Conservation (phyloP, 257 asterid species). For the Jacaranda copaia region DNA sequence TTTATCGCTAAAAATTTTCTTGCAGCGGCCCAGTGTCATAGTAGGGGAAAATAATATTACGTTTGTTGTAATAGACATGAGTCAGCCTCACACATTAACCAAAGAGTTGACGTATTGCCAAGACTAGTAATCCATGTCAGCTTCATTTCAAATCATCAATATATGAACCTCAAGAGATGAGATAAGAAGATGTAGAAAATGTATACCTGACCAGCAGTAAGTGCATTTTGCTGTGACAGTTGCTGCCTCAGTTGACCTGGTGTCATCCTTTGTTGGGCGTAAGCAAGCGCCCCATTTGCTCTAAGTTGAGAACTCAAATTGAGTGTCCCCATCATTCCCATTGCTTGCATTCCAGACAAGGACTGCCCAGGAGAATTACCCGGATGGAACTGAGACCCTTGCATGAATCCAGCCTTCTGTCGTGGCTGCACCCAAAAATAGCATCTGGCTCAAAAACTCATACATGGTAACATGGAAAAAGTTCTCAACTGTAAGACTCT, state of each 20-base stretch:
- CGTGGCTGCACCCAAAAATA: slow-evolving; percentile 72
- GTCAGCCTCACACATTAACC: slow-evolving; percentile 14
- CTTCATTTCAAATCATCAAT: slow-evolving; percentile 32
- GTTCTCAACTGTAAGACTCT: slow-evolving; percentile 12
- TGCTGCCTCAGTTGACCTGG: slow-evolving; percentile 77
- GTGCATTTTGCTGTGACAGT: slow-evolving; percentile 73
- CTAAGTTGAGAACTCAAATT: slow-evolving; percentile 74
- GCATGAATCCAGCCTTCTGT: slow-evolving; percentile 77
- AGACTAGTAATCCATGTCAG: slow-evolving; percentile 1
- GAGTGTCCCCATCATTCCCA: slow-evolving; percentile 76
- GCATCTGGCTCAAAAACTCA: slow-evolving; percentile 40
- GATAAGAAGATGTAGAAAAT: slow-evolving; percentile 14
- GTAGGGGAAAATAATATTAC: slow-evolving; percentile 17
- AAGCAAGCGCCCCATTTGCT: slow-evolving; percentile 67
- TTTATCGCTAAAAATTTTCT: neutral
- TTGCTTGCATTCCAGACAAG: slow-evolving; percentile 73
- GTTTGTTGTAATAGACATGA: slow-evolving; percentile 4
- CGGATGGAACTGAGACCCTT: slow-evolving; percentile 80
- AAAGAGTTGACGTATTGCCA: slow-evolving; percentile 27
- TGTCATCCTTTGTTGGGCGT: slow-evolving; percentile 66
- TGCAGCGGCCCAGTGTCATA: neutral
- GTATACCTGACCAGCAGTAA: slow-evolving; percentile 72
- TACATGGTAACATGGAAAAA: neutral
- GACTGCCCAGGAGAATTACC: slow-evolving; percentile 86
- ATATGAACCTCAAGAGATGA: slow-evolving; percentile 21